Percentiles rank a stretch among this genome's conserved stretches.
Conservation (phyloP, 129 eudicot genomes). For the Ambrosia artemisiifolia region DNA sequence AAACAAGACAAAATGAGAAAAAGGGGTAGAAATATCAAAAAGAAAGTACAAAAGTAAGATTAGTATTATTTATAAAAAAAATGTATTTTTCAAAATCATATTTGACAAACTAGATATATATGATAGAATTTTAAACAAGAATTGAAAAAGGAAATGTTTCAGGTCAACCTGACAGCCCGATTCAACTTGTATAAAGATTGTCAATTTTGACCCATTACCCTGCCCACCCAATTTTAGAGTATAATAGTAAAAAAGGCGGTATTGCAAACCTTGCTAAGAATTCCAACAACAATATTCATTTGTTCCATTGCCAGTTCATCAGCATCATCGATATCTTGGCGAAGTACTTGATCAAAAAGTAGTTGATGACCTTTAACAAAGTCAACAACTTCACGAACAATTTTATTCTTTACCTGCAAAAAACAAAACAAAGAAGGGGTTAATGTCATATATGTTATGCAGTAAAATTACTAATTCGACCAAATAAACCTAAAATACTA, state of each 20-base stretch:
- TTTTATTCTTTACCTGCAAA: constrained; percentile 84
- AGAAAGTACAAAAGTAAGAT: background rate
- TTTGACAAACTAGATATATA: background rate
- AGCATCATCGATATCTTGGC: constrained; percentile 65
- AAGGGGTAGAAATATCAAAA: background rate
- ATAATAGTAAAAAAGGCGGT: background rate
- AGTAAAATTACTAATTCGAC: background rate
- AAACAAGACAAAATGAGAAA: background rate
- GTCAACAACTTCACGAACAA: constrained; percentile 87
- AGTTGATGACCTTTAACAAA: constrained; percentile 79
- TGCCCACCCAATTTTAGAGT: background rate
- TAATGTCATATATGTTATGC: background rate
- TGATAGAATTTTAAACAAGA: background rate
- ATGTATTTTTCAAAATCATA: background rate
- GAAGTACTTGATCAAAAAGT: constrained; percentile 76
- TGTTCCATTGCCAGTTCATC: constrained; percentile 81
- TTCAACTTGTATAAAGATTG: background rate
- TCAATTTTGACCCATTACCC: background rate
- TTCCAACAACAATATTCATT: constrained; percentile 84
- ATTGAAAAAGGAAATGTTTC: background rate
- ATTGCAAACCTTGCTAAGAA: constrained; percentile 78
- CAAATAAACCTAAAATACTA: background rate
- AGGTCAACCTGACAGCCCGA: background rate
- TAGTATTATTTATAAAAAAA: background rate
- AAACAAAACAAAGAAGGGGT: background rate